Evolutionary conservation across 306 rosid genomes (phyloP).

Genomic region (Dryas drummondii): DNA sequence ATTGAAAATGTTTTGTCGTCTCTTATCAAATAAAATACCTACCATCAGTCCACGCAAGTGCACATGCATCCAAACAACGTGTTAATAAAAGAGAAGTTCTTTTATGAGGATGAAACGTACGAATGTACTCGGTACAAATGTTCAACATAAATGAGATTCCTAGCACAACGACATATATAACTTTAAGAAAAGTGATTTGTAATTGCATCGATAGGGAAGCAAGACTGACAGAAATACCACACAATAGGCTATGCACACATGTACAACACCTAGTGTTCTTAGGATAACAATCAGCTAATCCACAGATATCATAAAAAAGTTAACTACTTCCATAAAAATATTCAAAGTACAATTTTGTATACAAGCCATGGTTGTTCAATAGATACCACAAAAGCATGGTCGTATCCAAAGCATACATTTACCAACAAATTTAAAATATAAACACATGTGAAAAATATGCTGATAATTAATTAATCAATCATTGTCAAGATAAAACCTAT

Average conservation of each 20-base stretch:
- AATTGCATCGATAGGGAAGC: neutral
- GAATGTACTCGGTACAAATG: neutral
- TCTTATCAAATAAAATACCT: no score
- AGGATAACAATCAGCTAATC: neutral
- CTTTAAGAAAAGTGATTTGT: neutral
- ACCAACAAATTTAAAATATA: neutral
- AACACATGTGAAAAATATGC: neutral
- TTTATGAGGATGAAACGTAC: neutral
- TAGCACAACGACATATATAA: neutral
- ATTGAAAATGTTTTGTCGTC: no score
- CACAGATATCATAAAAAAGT: neutral
- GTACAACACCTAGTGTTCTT: neutral
- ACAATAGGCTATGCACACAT: neutral
- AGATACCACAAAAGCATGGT: neutral
- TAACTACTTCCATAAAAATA: neutral
- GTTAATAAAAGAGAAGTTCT: neutral
- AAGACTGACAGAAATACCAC: neutral
- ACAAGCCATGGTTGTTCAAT: neutral
- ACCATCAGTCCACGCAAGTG: neutral
- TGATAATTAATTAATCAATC: neutral
- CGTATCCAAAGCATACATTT: neutral
- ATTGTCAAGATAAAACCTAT: neutral
- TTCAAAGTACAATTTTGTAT: neutral
- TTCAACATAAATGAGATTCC: neutral
- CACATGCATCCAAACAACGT: neutral